phyloP scores from a whole-genome alignment of 441 rosid genomes.

The Pelargonium australe region DNA sequence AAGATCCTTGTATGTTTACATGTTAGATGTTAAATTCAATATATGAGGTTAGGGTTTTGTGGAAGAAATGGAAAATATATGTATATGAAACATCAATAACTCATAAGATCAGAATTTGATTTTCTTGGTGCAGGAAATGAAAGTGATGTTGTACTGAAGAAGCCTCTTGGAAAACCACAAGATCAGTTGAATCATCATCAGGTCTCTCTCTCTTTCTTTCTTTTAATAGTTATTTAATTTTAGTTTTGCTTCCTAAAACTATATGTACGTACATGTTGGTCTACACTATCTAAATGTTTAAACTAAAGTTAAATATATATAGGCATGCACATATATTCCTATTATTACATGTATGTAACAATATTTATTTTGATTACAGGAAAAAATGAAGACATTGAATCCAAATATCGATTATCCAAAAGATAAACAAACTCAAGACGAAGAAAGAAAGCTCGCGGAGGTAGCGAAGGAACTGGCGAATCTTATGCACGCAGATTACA shows the following conservation, averaged over 20 bases:
- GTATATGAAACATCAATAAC: neutral
- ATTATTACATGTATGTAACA: neutral
- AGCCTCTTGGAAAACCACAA: slow-evolving; percentile 19
- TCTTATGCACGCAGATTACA: slow-evolving; percentile 42
- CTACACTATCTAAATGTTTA: too few relatives aligned
- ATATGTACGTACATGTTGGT: neutral
- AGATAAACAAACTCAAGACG: slow-evolving; percentile 8
- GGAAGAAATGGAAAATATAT: neutral
- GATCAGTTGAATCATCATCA: slow-evolving; percentile 25
- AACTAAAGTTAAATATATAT: too few relatives aligned
- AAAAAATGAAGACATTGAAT: slow-evolving; percentile 19
- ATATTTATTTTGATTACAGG: slow-evolving; percentile 4
- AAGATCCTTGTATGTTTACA: too few relatives aligned
- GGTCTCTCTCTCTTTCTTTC: slow-evolving; percentile 26
- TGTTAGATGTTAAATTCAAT: neutral
- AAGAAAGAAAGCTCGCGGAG: slow-evolving; percentile 8
- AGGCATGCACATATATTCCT: too few relatives aligned
- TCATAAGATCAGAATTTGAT: neutral
- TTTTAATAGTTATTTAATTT: too few relatives aligned
- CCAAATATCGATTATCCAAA: slow-evolving; percentile 26
- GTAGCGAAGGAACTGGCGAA: slow-evolving; percentile 35
- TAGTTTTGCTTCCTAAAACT: too few relatives aligned
- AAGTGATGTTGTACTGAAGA: slow-evolving; percentile 11
- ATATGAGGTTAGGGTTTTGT: slow-evolving; percentile 9
- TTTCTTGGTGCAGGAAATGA: slow-evolving; percentile 29